Evolutionary conservation across 2,329 filamentous ascomycete species (phyloP).

Genomic region (Diaporthe sp.): DNA sequence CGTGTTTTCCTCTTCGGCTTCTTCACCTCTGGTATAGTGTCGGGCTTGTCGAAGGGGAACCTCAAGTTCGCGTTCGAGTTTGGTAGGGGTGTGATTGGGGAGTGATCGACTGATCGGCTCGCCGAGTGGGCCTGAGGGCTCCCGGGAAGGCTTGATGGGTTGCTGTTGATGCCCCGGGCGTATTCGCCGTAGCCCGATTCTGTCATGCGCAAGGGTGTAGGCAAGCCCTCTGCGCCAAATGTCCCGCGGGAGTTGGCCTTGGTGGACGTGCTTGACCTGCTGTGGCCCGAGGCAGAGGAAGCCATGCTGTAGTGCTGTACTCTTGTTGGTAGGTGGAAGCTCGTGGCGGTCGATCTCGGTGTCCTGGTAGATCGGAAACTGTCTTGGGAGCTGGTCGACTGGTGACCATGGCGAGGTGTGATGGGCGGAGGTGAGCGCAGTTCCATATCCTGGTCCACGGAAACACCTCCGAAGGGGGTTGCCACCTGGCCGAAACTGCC

Average conservation of each 20-base stretch:
- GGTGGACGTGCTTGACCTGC: slow-evolving; percentile 15
- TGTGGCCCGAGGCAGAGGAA: slow-evolving; percentile 16
- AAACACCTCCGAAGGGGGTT: slow-evolving; percentile 1
- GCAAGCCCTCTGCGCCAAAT: slow-evolving; percentile 8
- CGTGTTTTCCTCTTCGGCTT: background rate
- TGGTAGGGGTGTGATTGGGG: background rate
- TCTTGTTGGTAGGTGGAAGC: slow-evolving; percentile 33
- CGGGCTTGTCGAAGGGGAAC: slow-evolving; percentile 28
- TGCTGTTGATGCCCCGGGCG: background rate
- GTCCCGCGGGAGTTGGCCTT: slow-evolving; percentile 15
- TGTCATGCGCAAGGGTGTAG: slow-evolving; percentile 14
- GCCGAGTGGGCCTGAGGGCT: background rate
- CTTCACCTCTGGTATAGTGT: slow-evolving; percentile 7
- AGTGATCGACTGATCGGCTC: slow-evolving; percentile 3
- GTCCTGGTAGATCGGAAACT: slow-evolving; percentile 3
- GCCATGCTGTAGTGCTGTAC: slow-evolving; percentile 27
- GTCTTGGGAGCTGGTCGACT: slow-evolving; percentile 9
- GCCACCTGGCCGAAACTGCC: slow-evolving; percentile 15
- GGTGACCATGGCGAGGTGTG: background rate
- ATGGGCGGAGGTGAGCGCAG: background rate
- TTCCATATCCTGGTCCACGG: background rate
- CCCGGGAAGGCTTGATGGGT: slow-evolving; percentile 2
- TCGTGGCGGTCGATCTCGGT: slow-evolving; percentile 30
- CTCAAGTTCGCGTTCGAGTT: background rate
- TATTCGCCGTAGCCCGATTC: slow-evolving; percentile 11